Percentiles rank a stretch among this genome's conserved stretches.
These are phyloP conservation scores for Flaveria trinervia DNA, from an alignment of 129 eudicot genomes.

Conservation along the genomic window DNA sequence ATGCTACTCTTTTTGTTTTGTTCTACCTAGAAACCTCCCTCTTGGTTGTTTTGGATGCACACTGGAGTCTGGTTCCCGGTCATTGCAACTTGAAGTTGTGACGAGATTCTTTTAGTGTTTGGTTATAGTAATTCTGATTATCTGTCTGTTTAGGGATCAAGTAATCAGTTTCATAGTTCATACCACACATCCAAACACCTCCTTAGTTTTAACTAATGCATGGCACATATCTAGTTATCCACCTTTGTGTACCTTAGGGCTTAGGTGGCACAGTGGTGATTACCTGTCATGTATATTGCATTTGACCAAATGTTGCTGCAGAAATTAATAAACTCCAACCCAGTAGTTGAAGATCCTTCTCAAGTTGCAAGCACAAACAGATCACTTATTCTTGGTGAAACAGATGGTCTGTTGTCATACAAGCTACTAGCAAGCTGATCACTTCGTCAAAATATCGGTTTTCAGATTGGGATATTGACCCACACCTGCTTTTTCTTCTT, in stretches of 20 bases:
- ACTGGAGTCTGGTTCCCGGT: not conserved
- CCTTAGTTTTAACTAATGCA: not conserved
- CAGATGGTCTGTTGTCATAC: conserved; percentile 61
- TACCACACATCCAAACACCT: not conserved
- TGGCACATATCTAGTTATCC: conserved; percentile 12
- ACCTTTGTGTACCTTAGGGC: not conserved
- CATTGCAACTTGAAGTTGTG: conserved; percentile 2
- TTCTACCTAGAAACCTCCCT: not conserved
- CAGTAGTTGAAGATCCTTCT: conserved; percentile 91
- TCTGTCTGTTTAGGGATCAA: not conserved
- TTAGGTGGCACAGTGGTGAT: conserved; percentile 12
- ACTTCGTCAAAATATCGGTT: conserved; percentile 64
- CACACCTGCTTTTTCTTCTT: conserved; percentile 76
- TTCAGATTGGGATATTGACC: conserved; percentile 65
- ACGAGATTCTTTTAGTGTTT: not conserved
- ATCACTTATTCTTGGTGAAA: conserved; percentile 57
- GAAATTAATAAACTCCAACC: conserved; percentile 64
- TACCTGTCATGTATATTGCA: conserved; percentile 26
- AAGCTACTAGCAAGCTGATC: conserved; percentile 69
- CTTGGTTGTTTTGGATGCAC: not conserved
- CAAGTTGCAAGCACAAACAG: conserved; percentile 66
- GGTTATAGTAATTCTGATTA: conserved; percentile 1
- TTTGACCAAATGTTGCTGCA: conserved; percentile 55
- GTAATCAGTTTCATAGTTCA: not conserved
- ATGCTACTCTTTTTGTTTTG: not conserved